Conservation (phyloP, 179 eudicot genomes). For the Carnegiea gigantea region DNA sequence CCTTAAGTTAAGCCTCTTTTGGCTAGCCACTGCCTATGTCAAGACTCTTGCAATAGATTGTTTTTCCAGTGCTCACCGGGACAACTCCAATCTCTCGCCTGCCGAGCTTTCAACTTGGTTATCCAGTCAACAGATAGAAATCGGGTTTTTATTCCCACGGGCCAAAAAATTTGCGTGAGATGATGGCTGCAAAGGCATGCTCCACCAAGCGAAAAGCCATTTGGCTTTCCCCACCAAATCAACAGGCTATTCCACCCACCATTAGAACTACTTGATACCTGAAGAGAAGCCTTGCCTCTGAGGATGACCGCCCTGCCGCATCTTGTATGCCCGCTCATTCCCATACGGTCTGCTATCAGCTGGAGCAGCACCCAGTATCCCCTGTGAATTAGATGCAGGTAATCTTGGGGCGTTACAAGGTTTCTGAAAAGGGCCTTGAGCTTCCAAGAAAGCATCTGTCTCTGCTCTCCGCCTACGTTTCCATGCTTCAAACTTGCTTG, state of each 20-base stretch:
- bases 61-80: conserved; percentile 19
- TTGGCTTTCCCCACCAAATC: conserved; percentile 8
- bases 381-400: conserved; percentile 57
- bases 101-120: conserved; percentile 17
- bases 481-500: conserved; percentile 86
- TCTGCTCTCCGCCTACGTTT: conserved; percentile 78
- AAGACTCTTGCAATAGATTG: background rate
- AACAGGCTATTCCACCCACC: conserved; percentile 14
- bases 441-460: conserved; percentile 56
- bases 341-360: conserved; percentile 47
- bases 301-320: conserved; percentile 56
- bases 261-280: conserved; percentile 42
- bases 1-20: conserved; percentile 12
- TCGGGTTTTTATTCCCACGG: conserved; percentile 32
- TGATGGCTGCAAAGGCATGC: conserved; percentile 25
- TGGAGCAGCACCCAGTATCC: conserved; percentile 95
- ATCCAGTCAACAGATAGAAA: conserved; percentile 17
- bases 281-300: conserved; percentile 61
- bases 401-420: conserved; percentile 48
- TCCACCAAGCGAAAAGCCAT: conserved; percentile 23
- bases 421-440: conserved; percentile 50
- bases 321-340: conserved; percentile 53
- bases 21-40: conserved; percentile 21
- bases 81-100: conserved; percentile 26
- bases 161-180: conserved; percentile 32